phyloP scores from a whole-genome alignment of 208 protist species.

The Blechomonas ayalai region DNA sequence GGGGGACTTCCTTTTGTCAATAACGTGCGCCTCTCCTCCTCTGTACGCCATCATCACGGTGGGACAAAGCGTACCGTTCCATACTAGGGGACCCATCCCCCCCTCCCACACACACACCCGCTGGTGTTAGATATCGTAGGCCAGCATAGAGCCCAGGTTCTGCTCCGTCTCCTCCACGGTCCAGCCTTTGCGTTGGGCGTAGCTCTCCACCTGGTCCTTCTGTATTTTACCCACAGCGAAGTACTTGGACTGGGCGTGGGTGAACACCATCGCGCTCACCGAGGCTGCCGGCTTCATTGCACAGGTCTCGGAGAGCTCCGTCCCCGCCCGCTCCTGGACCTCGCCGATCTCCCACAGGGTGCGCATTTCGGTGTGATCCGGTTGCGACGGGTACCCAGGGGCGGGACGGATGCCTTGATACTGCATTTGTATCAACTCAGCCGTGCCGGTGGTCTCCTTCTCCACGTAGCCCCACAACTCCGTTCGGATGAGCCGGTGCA shows the following conservation, averaged over 20 bases:
- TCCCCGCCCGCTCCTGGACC: constrained; percentile 50
- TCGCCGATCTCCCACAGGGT: constrained; percentile 83
- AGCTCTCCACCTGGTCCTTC: constrained; percentile 91
- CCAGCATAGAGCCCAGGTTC: constrained; percentile 30
- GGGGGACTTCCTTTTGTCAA: no score
- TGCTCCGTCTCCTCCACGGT: constrained; percentile 29
- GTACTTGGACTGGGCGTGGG: constrained; percentile 90
- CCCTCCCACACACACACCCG: no score
- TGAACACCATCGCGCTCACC: constrained; percentile 93
- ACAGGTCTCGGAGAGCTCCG: constrained; percentile 90
- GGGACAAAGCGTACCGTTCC: no score
- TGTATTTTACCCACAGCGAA: constrained; percentile 95
- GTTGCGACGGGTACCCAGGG: constrained; percentile 95
- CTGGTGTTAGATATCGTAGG: constrained; percentile 21
- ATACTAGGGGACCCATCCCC: no score
- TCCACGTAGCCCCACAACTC: constrained; percentile 91
- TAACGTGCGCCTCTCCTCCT: no score
- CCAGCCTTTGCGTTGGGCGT: constrained; percentile 73
- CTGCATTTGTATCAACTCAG: constrained; percentile 91
- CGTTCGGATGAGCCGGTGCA: constrained; percentile 87
- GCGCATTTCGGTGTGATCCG: constrained; percentile 95
- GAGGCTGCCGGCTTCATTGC: constrained; percentile 93
- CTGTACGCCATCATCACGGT: no score
- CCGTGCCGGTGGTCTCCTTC: constrained; percentile 65
- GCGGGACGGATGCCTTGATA: constrained; percentile 96